A percentile compares a stretch with the other conserved stretches of the same genome.
These are phyloP conservation scores for Termitomyces sp. DNA, from an alignment of 768 basidiomycete genomes.

Conservation along the genomic window DNA sequence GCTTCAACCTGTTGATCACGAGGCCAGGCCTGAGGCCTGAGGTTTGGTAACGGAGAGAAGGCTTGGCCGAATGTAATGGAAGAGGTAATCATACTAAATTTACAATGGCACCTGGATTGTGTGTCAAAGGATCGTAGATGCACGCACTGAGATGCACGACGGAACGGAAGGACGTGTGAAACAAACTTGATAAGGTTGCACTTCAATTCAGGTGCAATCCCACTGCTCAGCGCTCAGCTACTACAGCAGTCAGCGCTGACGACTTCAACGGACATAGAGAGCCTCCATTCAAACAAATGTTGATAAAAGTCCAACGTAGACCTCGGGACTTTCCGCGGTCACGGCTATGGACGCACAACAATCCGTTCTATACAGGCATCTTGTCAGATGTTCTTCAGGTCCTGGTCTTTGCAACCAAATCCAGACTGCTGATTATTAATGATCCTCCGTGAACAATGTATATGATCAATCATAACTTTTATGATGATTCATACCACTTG, in stretches of 20 bases:
- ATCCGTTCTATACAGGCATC: not conserved
- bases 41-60: too few relatives aligned
- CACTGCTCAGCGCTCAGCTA: too few relatives aligned
- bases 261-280: not conserved
- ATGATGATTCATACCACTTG: constrained; percentile 6
- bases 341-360: too few relatives aligned
- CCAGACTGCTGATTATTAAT: constrained; percentile 9
- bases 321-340: constrained; percentile 13
- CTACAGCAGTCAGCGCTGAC: not conserved
- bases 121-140: not conserved
- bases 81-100: not conserved
- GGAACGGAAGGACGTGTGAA: constrained; percentile 1
- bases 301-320: constrained; percentile 4
- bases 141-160: not conserved
- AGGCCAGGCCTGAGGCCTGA: not conserved
- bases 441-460: constrained; percentile 7
- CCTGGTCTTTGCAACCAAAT: not conserved
- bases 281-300: not conserved
- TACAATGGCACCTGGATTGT: not conserved
- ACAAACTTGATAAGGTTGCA: not conserved
- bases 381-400: constrained; percentile 2
- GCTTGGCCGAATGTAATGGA: not conserved
- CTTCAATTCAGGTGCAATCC: too few relatives aligned
- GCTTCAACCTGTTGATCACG: not conserved
- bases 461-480: constrained; percentile 5